Evolutionary conservation across 192 early-diverging fungal genomes (phyloP), one percentile per base, ranked within the genome.

Genomic region (Chytriomyces confervae): DNA sequence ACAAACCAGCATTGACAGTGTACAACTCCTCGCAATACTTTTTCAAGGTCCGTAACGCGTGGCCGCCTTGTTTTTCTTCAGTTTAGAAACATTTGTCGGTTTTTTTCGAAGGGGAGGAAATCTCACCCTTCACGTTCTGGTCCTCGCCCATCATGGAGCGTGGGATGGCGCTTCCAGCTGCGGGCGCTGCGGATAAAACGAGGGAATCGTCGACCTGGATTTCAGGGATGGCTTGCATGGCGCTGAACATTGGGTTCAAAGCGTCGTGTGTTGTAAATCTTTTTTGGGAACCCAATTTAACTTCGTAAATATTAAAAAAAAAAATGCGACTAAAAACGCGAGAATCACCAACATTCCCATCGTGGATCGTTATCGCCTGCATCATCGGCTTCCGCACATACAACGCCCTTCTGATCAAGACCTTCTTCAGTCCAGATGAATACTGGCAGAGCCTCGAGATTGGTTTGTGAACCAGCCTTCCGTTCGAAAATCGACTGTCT

Each of bases 361-460:
- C 11, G 50, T 78, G 48, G 60, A 7, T 61, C 18, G 45, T 61
- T 7, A 9, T 74, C 43, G 8, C 45, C 20, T 45, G n/a, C 18
- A 61, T 93, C 20, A 48, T 92, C 62, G 62, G 82, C 13, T 94
- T 92, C 79, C 86, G 94, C 6, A 60, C 85, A 49, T 53, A 84
- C 61, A 95, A 94, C 80, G 86, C 91, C 3, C 67, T 86, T 45
- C 60, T 88, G 16, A 85, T 90, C 44, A 53, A 72, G n/a, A 97
- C 96, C 20, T 98, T 88, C 71, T 94, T 93, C 72, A 91, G 93
- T 72, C 96, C 97, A 0, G 97, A 99, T 85, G 96, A 99, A 83
- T 97, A 94, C 85, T 99, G 96, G 96, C 97, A 99, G 82, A 90
- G 91, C 45, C 90, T 93, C 53, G 97, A 99, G 83, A 93, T 99